Conservation (phyloP, 2,329 filamentous ascomycete species). For the Zymoseptoria brevis region DNA sequence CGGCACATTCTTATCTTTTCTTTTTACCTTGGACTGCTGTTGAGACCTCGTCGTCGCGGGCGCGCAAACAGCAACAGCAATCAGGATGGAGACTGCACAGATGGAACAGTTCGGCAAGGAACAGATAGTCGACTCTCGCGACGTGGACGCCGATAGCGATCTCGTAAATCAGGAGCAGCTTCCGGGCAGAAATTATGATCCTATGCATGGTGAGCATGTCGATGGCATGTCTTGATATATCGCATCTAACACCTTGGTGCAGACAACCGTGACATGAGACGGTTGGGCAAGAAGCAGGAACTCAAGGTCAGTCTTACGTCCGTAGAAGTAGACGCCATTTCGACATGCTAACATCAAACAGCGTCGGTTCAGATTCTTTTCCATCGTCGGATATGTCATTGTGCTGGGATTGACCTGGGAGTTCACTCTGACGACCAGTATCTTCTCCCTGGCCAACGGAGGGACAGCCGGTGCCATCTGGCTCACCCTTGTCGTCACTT, state of each 20-base stretch:
- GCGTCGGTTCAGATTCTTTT: conserved; percentile 24
- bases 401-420: conserved; percentile 24
- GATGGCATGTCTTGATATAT: background rate
- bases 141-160: conserved; percentile 11
- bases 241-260: background rate
- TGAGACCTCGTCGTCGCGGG: background rate
- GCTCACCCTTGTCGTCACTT: conserved; percentile 29
- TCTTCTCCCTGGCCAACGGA: conserved; percentile 35
- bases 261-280: conserved; percentile 17
- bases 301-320: conserved; percentile 8
- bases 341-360: conserved; percentile 8
- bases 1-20: background rate
- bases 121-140: conserved; percentile 7
- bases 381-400: conserved; percentile 24
- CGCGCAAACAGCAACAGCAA: background rate
- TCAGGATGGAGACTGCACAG: conserved; percentile 12
- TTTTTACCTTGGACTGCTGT: background rate
- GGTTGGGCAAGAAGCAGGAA: conserved; percentile 20
- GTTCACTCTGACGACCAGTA: conserved; percentile 15
- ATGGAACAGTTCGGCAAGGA: conserved; percentile 10
- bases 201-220: conserved; percentile 11
- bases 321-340: background rate
- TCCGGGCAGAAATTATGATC: conserved; percentile 16
- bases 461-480: conserved; percentile 49
- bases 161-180: conserved; percentile 8